Evolutionary conservation across 345 rosid genomes (phyloP).

Genomic region (Syzygium aqueum): DNA sequence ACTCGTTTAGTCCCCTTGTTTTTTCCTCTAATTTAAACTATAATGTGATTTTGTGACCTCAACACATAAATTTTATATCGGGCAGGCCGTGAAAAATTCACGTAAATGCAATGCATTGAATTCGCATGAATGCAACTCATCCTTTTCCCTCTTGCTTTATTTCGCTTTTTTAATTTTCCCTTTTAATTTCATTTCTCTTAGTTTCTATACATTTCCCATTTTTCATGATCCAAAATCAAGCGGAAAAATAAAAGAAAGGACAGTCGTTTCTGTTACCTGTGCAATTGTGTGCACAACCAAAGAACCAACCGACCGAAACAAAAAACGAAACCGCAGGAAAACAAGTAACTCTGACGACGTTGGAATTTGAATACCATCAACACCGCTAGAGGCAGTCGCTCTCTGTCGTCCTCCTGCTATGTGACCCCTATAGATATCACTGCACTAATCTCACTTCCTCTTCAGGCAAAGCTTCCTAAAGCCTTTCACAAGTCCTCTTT

Average conservation of each 20-base stretch:
- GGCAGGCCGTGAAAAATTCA: neutral
- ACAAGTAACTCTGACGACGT: neutral
- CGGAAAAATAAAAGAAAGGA: neutral
- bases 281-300: neutral
- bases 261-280: neutral
- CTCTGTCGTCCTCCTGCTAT: neutral
- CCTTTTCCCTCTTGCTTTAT: neutral
- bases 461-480: neutral
- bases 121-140: neutral
- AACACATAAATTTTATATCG: neutral
- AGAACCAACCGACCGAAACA: neutral
- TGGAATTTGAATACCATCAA: neutral
- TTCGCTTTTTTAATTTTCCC: no score
- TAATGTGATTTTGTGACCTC: neutral
- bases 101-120: neutral
- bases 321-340: neutral
- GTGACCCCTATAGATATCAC: neutral
- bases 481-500: neutral
- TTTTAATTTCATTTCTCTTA: no score
- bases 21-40: no score
- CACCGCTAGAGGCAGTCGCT: neutral
- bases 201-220: no score
- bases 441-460: neutral
- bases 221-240: no score
- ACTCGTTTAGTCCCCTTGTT: no score